phyloP scores from a whole-genome alignment of 2,329 filamentous ascomycete genomes.

The Curvularia lunata region DNA sequence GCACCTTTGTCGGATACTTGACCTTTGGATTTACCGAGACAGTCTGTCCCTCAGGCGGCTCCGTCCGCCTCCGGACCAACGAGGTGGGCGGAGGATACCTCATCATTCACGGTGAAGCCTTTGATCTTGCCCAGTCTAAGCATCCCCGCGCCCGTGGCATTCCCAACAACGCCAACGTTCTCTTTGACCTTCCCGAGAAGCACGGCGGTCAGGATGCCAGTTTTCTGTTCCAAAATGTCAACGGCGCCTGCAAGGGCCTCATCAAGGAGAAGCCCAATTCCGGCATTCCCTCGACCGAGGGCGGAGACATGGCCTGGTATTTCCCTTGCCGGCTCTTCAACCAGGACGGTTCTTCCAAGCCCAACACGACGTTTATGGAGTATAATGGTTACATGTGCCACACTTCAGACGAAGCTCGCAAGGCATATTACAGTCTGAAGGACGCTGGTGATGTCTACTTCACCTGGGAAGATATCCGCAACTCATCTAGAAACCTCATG shows the following conservation, averaged over 20 bases:
- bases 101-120: constrained; percentile 94
- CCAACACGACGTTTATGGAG: constrained; percentile 75
- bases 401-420: constrained; percentile 71
- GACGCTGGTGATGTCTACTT: constrained; percentile 89
- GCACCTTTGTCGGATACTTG: constrained; percentile 87
- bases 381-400: constrained; percentile 91
- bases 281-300: constrained; percentile 76
- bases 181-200: constrained; percentile 83
- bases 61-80: constrained; percentile 76
- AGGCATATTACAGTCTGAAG: constrained; percentile 75
- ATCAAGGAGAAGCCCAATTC: constrained; percentile 76
- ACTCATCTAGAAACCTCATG: constrained; percentile 84
- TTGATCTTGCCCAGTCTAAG: constrained; percentile 76
- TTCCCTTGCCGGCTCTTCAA: constrained; percentile 93
- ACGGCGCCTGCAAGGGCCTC: constrained; percentile 90
- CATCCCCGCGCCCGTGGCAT: constrained; percentile 86
- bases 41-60: constrained; percentile 77
- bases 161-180: constrained; percentile 73
- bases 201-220: constrained; percentile 91
- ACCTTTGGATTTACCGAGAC: constrained; percentile 94
- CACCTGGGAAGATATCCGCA: constrained; percentile 92
- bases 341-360: constrained; percentile 83
- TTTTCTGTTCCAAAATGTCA: constrained; percentile 98
- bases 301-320: constrained; percentile 85
- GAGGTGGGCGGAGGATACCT: constrained; percentile 82